phyloP scores from a whole-genome alignment of 805 yeast genomes.

The Candida ulmi region DNA sequence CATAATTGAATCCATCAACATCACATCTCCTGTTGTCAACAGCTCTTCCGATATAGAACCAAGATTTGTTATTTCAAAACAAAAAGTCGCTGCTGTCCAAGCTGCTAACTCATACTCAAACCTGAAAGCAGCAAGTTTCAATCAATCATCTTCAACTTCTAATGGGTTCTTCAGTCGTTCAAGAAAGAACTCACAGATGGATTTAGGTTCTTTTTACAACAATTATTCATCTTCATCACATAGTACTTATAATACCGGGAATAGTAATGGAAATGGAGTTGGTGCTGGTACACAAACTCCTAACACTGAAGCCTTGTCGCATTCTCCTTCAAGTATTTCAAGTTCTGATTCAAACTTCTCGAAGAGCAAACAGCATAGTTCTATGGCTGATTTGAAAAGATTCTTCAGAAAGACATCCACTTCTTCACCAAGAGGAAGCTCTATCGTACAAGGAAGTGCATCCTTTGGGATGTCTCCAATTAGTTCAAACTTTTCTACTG shows the following conservation, averaged over 20 bases:
- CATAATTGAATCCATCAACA: conserved; percentile 50
- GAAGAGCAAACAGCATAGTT: conserved; percentile 62
- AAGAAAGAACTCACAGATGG: conserved; percentile 32
- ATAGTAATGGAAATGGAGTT: background rate
- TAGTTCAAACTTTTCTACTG: conserved; percentile 10
- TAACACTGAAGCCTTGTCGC: conserved; percentile 12
- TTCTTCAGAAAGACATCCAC: conserved; percentile 50
- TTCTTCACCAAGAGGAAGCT: conserved; percentile 18
- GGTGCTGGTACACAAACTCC: background rate
- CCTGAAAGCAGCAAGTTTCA: conserved; percentile 3
- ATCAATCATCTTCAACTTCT: conserved; percentile 22
- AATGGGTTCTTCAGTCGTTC: conserved; percentile 41
- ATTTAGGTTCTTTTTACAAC: conserved; percentile 21
- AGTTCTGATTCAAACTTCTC: conserved; percentile 23
- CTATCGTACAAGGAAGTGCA: background rate
- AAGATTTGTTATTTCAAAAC: conserved; percentile 78
- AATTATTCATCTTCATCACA: conserved; percentile 13
- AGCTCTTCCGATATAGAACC: conserved; percentile 65
- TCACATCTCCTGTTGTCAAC: conserved; percentile 64
- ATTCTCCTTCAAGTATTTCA: conserved; percentile 23
- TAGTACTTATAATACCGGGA: background rate
- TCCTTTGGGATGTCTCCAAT: conserved; percentile 15
- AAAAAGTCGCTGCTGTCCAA: conserved; percentile 41
- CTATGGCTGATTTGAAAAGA: conserved; percentile 73
- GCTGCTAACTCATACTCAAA: conserved; percentile 18